Base-by-base conservation (phyloP, 2,329 filamentous ascomycete species). In the Ceratocystis albifundus region DNA sequence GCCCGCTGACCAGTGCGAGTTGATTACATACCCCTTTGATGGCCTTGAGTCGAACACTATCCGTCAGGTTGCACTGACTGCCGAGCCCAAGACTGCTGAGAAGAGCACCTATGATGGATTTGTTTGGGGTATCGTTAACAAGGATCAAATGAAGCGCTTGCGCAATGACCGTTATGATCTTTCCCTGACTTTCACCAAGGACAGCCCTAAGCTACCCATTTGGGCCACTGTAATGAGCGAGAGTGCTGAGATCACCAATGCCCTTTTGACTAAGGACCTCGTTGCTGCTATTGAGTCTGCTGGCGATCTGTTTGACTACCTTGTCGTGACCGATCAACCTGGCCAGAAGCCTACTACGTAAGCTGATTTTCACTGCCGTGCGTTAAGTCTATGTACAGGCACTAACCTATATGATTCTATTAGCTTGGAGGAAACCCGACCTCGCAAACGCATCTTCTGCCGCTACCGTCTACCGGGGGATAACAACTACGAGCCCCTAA, bases 151-250 rank as follows among this genome's bases (percentile, higher is more conserved):
- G 93, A 90, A 89, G 79, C 80, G 84, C 72, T 83, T 96, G 71
- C 88, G 94, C 69, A 89, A 96, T 61, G 90, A 96, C 69, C 89
- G 94, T 71, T 99, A 96, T 77, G 94, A 99, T 75, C 80, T 96
- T 65, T 96, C 90, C 65, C 83, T 99, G 71, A 96, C 94, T 53
- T 86, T 86, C 70, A 96, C 93, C 74, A 96, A 96, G 82, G 94
- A 99, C 73, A 85, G 92, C 77, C 74, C 88, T 66, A 96, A 96
- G 80, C 84, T 99, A 44, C 93, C 94, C 44, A 77, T 82, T 70
- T 99, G 92, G 92, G 81, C 88, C 66, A 96, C 90, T 12, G 85
- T 96, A 73, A 97, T 99, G 94, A 95, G 86, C 73, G 94, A 99
- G 81, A 96, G 87, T 76, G 91, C 92, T 67, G 94, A 97, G 77